Percentiles rank a stretch among this genome's conserved stretches.
phyloP scores from a whole-genome alignment of 2,329 filamentous ascomycete species.

The Kalaharituber pfeilii region DNA sequence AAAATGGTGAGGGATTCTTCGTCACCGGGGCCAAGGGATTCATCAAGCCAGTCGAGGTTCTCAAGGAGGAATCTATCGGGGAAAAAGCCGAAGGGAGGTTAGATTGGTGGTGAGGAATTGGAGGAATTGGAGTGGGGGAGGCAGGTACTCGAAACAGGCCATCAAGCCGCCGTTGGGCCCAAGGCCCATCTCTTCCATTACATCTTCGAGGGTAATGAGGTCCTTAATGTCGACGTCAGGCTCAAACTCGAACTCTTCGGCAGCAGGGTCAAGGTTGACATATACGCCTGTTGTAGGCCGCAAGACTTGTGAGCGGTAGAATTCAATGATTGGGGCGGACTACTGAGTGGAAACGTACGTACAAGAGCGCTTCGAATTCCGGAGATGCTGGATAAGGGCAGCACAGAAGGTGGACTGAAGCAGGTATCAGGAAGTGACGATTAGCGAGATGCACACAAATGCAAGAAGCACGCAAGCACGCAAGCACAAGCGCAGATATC shows the following conservation, averaged over 20 bases:
- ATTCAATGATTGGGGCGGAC: not conserved
- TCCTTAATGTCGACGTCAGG: conserved; percentile 93
- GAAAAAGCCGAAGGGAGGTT: not conserved
- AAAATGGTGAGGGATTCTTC: conserved; percentile 96
- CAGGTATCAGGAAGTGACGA: conserved; percentile 1
- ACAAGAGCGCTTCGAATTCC: conserved; percentile 35
- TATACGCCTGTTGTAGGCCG: conserved; percentile 39
- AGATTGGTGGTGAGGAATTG: not conserved
- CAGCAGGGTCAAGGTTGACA: conserved; percentile 93
- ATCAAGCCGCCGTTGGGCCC: conserved; percentile 86
- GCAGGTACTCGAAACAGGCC: conserved; percentile 64
- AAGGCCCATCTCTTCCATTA: conserved; percentile 85
- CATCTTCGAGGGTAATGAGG: conserved; percentile 80
- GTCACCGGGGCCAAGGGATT: conserved; percentile 65
- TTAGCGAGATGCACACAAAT: conserved; percentile 3
- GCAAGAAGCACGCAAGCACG: not conserved
- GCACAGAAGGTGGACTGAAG: conserved; percentile 82
- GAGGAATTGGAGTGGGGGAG: not conserved
- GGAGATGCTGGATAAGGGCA: conserved; percentile 78
- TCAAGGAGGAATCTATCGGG: conserved; percentile 54
- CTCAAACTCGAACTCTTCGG: conserved; percentile 77
- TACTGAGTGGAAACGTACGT: conserved; percentile 58
- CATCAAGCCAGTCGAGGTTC: conserved; percentile 80
- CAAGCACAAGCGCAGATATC: too few species aligned
- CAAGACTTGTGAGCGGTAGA: not conserved